Base-by-base conservation (phyloP, 371 early-diverging fungal genomes). In the Syncephalastrum racemosum region DNA sequence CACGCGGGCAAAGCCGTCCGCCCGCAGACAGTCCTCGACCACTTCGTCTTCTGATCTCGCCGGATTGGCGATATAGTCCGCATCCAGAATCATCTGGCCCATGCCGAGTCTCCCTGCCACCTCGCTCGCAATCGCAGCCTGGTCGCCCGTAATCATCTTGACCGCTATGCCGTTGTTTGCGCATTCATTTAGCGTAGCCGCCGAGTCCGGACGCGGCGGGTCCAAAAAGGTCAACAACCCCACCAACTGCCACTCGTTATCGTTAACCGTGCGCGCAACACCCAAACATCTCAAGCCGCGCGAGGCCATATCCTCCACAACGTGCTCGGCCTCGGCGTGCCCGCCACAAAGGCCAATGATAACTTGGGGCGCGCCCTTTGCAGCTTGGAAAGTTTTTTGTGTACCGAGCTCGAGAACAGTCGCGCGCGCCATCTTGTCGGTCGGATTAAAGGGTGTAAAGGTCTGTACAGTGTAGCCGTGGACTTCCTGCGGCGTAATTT, bases 361-460 rank as follows among this genome's bases (percentile, higher is more conserved):
- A 20, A 93, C 95, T 67, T 94, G 95, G 16, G 97, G 97, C 18
- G 97, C 96, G 60, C 97, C 97, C 81, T 96, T 96, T 63, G 94
- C 92, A 24, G 90, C 90, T 62, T 88, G 81, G 79, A 92, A 95
- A 23, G 77, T 70, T 8, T 25, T 53, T 80, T 81, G 46, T 76
- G 83, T 23, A 80, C 88, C 16, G 80, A 69, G 44, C 79, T 71
- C 62, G 88, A 84, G 54, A 40, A 95, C 88, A 4, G 89, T 91
- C 46, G 95, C 94, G 73, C 90, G 90, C 40, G 96, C 93, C 75
- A 91, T 84, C 70, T 95, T 96, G 59, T 92, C 87, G 8, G 79
- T 80, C 3, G 97, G 94, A 71, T 96, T 93, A 82, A 96, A 96
- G 4, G 97, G 97, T 43, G 86, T 74, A 75, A 94, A 96, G 4